Percentiles rank a stretch among this genome's conserved stretches.
phyloP scores from a whole-genome alignment of 2,329 filamentous ascomycete species.

The Xylaria sp. region DNA sequence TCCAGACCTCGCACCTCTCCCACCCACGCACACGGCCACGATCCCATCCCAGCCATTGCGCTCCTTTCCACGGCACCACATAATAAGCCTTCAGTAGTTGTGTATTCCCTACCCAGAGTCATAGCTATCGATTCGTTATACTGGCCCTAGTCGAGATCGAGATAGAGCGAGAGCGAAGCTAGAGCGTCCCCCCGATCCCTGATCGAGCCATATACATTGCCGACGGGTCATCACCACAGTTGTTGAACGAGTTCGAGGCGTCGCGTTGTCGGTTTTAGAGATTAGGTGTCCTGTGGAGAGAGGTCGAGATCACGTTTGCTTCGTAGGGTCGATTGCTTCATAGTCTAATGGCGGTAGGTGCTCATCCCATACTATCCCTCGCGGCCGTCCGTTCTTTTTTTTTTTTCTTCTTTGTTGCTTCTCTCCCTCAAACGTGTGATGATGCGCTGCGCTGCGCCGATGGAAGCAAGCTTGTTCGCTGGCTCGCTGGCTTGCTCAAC shows the following conservation, averaged over 20 bases:
- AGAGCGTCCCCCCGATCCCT: slow-evolving; percentile 34
- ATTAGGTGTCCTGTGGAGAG: slow-evolving; percentile 20
- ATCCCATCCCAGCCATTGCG: slow-evolving; percentile 25
- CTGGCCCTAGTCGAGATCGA: slow-evolving; percentile 24
- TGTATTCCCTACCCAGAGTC: slow-evolving; percentile 37
- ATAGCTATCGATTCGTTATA: slow-evolving; percentile 18
- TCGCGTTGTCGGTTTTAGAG: slow-evolving; percentile 7
- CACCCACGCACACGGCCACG: slow-evolving; percentile 29
- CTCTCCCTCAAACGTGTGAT: neutral
- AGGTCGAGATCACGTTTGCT: slow-evolving; percentile 20
- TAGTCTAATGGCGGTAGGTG: slow-evolving; percentile 39
- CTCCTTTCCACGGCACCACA: slow-evolving; percentile 11
- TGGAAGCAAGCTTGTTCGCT: slow-evolving; percentile 4
- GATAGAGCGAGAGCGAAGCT: slow-evolving; percentile 31
- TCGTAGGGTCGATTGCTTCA: slow-evolving; percentile 34
- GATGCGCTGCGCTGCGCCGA: slow-evolving; percentile 12
- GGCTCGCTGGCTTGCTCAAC: neutral
- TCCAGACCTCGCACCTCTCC: slow-evolving; percentile 20
- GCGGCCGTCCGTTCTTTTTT: neutral
- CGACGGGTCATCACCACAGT: slow-evolving; percentile 9
- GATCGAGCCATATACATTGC: slow-evolving; percentile 26
- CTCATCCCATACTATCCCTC: neutral
- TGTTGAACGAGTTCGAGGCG: slow-evolving; percentile 4
- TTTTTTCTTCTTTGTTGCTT: too few species aligned
- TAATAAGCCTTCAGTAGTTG: slow-evolving; percentile 35